Evolutionary conservation across 345 rosid genomes (phyloP), one percentile per base, ranked within the genome.

Genomic region (Ailanthus altissimus): DNA sequence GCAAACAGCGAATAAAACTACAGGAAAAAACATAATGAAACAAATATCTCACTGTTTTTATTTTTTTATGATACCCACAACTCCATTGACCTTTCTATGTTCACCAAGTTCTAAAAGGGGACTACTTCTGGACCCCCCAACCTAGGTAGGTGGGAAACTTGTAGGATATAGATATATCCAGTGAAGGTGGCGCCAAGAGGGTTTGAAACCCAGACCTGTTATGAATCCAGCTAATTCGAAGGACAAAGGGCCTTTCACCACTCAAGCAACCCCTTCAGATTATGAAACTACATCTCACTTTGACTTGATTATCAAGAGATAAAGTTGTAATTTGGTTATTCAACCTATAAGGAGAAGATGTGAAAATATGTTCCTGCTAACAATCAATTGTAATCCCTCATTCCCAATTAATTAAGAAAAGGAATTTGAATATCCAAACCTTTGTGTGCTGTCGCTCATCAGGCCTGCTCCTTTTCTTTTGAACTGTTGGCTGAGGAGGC

Each of bases 381-480:
- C 36, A 8, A 70, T 56, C 16, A 32, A 21, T 42, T 16, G n/a
- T 56, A 18, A 2, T 6, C 25, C 25, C 28, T 23, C 32, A 21
- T 68, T 68, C 36, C 12, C 59, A 62, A 15, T 36, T 26, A 21
- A 51, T 36, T 25, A 40, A 36, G 45, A 51, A 53, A n/a, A 36
- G 68, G 53, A 54, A 65, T 14, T 10, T 43, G 40, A 23, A 72
- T 36, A 81, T 51, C 77, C 90, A 70, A 61, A 94, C 98, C 98
- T 91, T 86, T 45, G 75, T 73, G 36, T 83, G 81, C 53, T 83
- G 87, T 9, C 78, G 82, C 54, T 84, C 90, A 47, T 89, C 96
- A 61, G 77, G 77, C 73, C 89, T 81, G 66, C 74, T 81, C 77
- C 96, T 88, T 85, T 94, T 94, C 85, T 81, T 90, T 68, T 79